These are phyloP conservation scores for Pachysolen tannophilus DNA, from an alignment of 805 yeast genomes.

Conservation along the genomic window DNA sequence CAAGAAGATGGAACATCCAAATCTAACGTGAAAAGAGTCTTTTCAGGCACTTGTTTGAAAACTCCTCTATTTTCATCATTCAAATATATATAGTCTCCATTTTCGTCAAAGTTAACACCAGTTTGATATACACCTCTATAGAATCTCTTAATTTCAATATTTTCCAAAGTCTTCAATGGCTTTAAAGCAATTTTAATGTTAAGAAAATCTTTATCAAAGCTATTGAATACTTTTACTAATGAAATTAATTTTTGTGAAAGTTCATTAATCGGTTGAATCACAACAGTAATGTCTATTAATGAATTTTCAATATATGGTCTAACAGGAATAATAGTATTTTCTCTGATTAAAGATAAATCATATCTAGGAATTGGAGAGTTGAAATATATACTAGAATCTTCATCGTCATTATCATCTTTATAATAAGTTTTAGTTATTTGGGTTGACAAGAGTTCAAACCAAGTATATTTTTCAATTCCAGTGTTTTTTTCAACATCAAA, in stretches of 20 bases:
- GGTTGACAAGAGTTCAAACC: conserved; percentile 42
- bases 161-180: conserved; percentile 40
- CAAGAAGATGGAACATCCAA: conserved; percentile 59
- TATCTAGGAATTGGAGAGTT: too few relatives aligned
- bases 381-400: too few relatives aligned
- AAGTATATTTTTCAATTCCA: conserved; percentile 19
- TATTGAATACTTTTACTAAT: conserved; percentile 26
- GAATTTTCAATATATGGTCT: conserved; percentile 7
- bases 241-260: conserved; percentile 55
- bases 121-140: conserved; percentile 41
- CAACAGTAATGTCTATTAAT: conserved; percentile 43
- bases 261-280: conserved; percentile 70
- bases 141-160: conserved; percentile 47
- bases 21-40: conserved; percentile 44
- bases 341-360: too few relatives aligned
- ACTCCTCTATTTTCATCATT: conserved; percentile 15
- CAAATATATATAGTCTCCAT: conserved; percentile 21
- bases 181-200: conserved; percentile 46
- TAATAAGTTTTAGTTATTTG: conserved; percentile 22
- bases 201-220: conserved; percentile 40
- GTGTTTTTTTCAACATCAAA: conserved; percentile 11
- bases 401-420: conserved; percentile 5
- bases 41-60: conserved; percentile 43
- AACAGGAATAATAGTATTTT: too few relatives aligned
- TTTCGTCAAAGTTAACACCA: conserved; percentile 21